phyloP scores from a whole-genome alignment of 1,284 basidiomycete genomes.

The Mycosarcoma mackinlayi region DNA sequence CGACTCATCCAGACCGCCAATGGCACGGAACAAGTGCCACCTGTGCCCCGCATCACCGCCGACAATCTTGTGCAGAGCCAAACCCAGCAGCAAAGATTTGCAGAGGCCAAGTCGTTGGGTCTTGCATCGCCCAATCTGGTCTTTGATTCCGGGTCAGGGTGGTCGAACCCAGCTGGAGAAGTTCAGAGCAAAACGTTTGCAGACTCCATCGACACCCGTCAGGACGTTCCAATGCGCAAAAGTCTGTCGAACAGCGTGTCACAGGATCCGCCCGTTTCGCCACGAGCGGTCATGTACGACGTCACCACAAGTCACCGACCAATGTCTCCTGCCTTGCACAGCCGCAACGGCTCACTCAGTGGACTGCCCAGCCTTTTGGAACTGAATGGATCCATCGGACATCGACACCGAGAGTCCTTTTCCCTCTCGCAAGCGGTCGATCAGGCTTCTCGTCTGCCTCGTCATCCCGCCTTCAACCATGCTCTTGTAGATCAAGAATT shows the following conservation, averaged over 20 bases:
- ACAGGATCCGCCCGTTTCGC: slow-evolving; percentile 30
- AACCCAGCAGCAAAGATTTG: slow-evolving; percentile 19
- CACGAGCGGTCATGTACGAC: slow-evolving; percentile 61
- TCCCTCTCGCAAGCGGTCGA: slow-evolving; percentile 50
- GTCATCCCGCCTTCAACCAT: slow-evolving; percentile 9
- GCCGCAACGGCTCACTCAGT: slow-evolving; percentile 34
- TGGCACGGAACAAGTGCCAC: slow-evolving; percentile 12
- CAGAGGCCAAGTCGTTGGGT: slow-evolving; percentile 40
- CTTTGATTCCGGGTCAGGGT: slow-evolving; percentile 13
- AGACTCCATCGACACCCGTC: not conserved
- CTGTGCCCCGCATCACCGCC: slow-evolving; percentile 17
- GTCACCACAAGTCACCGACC: slow-evolving; percentile 62
- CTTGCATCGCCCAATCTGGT: slow-evolving; percentile 40
- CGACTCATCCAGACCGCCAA: slow-evolving; percentile 49
- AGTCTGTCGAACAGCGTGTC: slow-evolving; percentile 16
- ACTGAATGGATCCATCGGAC: slow-evolving; percentile 21
- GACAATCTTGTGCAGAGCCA: not conserved
- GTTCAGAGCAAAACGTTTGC: not conserved
- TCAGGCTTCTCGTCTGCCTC: slow-evolving; percentile 20
- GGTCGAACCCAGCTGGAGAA: slow-evolving; percentile 7
- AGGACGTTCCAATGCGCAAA: slow-evolving; percentile 5
- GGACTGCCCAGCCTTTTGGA: slow-evolving; percentile 56
- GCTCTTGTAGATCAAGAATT: slow-evolving; percentile 14
- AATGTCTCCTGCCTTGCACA: slow-evolving; percentile 53
- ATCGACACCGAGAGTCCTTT: slow-evolving; percentile 35